Conservation (phyloP, 2,329 filamentous ascomycete species). For the Diaporthe citriasiana region DNA sequence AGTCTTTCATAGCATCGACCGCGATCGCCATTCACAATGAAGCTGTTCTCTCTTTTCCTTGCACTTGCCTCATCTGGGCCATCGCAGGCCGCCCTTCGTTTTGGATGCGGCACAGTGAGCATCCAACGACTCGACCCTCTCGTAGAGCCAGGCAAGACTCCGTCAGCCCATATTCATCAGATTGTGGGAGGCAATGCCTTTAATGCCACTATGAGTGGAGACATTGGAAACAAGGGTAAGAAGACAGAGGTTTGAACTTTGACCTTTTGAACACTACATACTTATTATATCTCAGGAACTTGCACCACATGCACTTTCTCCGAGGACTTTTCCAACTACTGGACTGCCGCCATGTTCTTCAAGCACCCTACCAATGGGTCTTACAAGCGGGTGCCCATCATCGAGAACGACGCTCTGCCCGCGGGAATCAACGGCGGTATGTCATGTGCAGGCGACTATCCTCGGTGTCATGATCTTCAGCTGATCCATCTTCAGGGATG, state of each 20-base stretch:
- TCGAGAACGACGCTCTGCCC: conserved; percentile 35
- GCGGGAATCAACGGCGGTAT: conserved; percentile 53
- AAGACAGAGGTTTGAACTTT: background rate
- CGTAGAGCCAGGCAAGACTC: conserved; percentile 44
- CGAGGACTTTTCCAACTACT: conserved; percentile 54
- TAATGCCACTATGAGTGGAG: conserved; percentile 47
- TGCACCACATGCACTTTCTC: conserved; percentile 54
- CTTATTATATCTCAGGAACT: conserved; percentile 42
- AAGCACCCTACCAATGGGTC: conserved; percentile 44
- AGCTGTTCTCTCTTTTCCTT: conserved; percentile 23
- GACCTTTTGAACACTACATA: background rate
- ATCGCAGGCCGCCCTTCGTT: conserved; percentile 48
- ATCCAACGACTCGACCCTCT: conserved; percentile 49
- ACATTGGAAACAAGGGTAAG: conserved; percentile 45
- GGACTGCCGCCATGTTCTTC: conserved; percentile 50
- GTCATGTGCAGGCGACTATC: background rate
- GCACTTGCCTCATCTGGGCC: conserved; percentile 37
- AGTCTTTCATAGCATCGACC: background rate
- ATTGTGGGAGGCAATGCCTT: conserved; percentile 46
- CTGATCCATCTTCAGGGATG: conserved; percentile 45
- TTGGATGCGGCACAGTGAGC: conserved; percentile 50
- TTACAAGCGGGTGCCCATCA: conserved; percentile 50
- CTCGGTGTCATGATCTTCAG: background rate
- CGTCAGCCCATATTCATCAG: conserved; percentile 46
- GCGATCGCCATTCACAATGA: background rate